These are phyloP conservation scores for Crithidia expoeki DNA, from an alignment of 208 protist genomes.

Conservation along the genomic window DNA sequence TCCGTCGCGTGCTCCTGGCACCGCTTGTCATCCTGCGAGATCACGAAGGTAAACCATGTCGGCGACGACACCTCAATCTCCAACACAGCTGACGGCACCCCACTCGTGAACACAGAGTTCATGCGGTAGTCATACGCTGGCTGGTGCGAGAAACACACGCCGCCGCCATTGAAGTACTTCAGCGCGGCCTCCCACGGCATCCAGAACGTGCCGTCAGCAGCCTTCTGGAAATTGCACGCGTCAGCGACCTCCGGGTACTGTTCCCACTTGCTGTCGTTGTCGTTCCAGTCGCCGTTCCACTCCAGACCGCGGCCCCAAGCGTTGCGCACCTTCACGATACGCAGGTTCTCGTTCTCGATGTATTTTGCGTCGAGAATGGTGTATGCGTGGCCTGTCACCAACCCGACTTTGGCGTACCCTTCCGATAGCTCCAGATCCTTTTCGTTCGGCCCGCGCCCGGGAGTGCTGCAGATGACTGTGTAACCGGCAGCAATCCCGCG, in stretches of 20 bases:
- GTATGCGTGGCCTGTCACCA: constrained; percentile 72
- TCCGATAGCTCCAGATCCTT: constrained; percentile 24
- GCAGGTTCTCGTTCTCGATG: constrained; percentile 8
- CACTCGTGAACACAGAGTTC: constrained; percentile 51
- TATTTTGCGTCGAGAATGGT: constrained; percentile 38
- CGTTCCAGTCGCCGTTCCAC: constrained; percentile 40
- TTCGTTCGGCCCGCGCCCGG: constrained; percentile 44
- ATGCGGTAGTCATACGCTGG: constrained; percentile 56
- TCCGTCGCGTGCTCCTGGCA: constrained; percentile 40
- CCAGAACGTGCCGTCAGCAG: constrained; percentile 44
- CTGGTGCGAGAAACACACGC: constrained; percentile 39
- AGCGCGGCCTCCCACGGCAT: constrained; percentile 53
- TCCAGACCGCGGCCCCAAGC: constrained; percentile 20
- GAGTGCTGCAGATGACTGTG: constrained; percentile 79
- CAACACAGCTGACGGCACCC: constrained; percentile 50
- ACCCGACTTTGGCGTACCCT: constrained; percentile 60
- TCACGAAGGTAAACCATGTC: constrained; percentile 41
- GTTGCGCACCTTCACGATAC: constrained; percentile 61
- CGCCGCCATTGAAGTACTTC: constrained; percentile 72
- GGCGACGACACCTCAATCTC: constrained; percentile 46
- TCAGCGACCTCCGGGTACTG: constrained; percentile 28
- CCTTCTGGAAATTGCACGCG: constrained; percentile 24
- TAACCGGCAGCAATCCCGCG: constrained; percentile 44
- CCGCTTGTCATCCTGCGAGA: constrained; percentile 81
- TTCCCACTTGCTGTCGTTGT: constrained; percentile 22